These are phyloP conservation scores for Coelastrella sp. DNA, from an alignment of 139 green algal genomes.

Conservation along the genomic window DNA sequence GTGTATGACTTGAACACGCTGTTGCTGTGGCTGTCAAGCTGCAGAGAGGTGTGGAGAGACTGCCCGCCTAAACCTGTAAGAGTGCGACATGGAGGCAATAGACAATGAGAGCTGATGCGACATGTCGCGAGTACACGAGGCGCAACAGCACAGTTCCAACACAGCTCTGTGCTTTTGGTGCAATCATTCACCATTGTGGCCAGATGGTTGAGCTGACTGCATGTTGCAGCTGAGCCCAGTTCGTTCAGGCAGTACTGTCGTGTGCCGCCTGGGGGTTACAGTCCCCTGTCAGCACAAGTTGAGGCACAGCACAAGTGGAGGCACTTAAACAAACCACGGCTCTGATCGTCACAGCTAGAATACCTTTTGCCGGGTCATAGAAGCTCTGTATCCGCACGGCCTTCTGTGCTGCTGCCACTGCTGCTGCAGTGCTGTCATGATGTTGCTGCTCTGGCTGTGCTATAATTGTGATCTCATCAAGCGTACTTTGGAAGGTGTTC, in stretches of 20 bases:
- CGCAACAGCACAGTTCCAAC: background rate
- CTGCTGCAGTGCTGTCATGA: background rate
- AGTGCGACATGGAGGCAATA: background rate
- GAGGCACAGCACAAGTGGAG: too few species aligned
- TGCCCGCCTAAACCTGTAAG: constrained; percentile 52
- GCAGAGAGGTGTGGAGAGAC: constrained; percentile 71
- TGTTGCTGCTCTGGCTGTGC: constrained; percentile 57
- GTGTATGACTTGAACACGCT: constrained; percentile 71
- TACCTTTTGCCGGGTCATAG: constrained; percentile 75
- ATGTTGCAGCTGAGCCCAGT: too few species aligned
- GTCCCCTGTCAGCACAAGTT: too few species aligned
- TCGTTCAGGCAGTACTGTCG: too few species aligned
- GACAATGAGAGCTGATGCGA: background rate
- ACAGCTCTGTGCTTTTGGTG: background rate
- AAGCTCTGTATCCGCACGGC: constrained; percentile 73
- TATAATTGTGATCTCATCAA: constrained; percentile 84
- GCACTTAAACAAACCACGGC: too few species aligned
- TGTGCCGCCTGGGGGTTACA: too few species aligned
- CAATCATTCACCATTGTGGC: too few species aligned
- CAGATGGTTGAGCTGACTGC: too few species aligned
- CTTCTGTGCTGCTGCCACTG: background rate
- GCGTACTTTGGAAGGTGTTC: constrained; percentile 73
- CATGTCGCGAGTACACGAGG: too few species aligned
- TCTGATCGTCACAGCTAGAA: background rate
- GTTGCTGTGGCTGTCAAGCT: constrained; percentile 64